Conservation (phyloP, 176 grass and related monocot species). For the Panicum miliaceum region DNA sequence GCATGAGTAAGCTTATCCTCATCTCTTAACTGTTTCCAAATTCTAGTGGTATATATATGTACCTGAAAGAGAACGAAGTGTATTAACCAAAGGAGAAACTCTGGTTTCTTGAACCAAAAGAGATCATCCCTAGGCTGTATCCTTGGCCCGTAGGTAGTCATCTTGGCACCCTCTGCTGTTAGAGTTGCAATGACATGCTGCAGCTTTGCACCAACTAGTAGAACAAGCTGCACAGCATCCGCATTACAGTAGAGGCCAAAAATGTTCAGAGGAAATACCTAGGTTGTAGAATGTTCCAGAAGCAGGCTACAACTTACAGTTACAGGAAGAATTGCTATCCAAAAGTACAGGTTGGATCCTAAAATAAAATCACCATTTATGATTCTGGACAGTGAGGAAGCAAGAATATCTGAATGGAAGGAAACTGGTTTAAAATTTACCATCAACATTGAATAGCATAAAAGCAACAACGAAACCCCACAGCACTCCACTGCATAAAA, state of each 20-base stretch:
- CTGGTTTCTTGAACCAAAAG: slow-evolving; percentile 99
- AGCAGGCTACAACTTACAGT: slow-evolving; percentile 51
- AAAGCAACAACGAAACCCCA: slow-evolving; percentile 98
- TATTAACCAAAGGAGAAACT: slow-evolving; percentile 84
- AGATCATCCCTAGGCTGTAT: slow-evolving; percentile 88
- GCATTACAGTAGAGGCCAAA: slow-evolving; percentile 15
- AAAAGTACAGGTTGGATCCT: slow-evolving; percentile 98
- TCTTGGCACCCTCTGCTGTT: slow-evolving; percentile 77
- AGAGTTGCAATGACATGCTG: slow-evolving; percentile 95
- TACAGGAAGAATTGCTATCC: slow-evolving; percentile 96
- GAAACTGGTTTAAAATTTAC: slow-evolving; percentile 42
- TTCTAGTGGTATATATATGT: slow-evolving; percentile 9
- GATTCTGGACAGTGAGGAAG: not conserved
- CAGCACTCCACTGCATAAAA: slow-evolving; percentile 72
- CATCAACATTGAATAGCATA: slow-evolving; percentile 92
- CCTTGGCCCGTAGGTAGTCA: slow-evolving; percentile 65
- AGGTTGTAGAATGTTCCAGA: slow-evolving; percentile 10
- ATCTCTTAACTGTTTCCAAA: slow-evolving; percentile 24
- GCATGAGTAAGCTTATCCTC: not conserved
- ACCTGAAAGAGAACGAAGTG: slow-evolving; percentile 99
- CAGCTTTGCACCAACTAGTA: slow-evolving; percentile 91
- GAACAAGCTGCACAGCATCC: slow-evolving; percentile 75
- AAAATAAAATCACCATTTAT: slow-evolving; percentile 44
- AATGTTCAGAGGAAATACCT: not conserved
- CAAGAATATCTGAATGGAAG: slow-evolving; percentile 1